Percentiles rank a stretch among this genome's conserved stretches.
These are phyloP conservation scores for Choanephora cucurbitarum DNA, from an alignment of 371 early-diverging fungal species.

Conservation along the genomic window DNA sequence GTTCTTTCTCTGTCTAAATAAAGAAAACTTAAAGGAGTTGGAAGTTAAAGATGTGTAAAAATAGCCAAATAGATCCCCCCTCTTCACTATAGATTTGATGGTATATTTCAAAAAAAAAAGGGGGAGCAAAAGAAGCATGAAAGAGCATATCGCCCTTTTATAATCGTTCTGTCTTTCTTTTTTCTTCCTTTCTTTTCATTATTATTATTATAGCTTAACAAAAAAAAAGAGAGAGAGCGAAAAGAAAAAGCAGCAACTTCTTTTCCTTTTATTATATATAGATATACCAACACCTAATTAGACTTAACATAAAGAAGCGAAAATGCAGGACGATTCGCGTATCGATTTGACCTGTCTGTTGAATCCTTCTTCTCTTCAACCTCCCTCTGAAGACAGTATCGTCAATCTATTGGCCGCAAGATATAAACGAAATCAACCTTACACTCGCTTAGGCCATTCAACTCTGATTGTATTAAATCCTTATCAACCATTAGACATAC, in stretches of 20 bases:
- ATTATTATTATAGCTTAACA: too few species aligned
- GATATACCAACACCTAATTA: too few species aligned
- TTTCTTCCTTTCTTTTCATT: too few species aligned
- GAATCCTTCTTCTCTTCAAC: constrained; percentile 30
- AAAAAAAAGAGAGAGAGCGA: too few species aligned
- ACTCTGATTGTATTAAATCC: constrained; percentile 66
- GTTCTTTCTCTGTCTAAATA: neutral
- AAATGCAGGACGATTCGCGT: constrained; percentile 54
- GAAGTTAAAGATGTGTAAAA: too few species aligned
- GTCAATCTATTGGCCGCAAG: constrained; percentile 56
- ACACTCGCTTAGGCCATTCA: constrained; percentile 61
- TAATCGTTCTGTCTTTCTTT: too few species aligned
- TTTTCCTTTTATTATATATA: too few species aligned
- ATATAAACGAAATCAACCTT: constrained; percentile 55
- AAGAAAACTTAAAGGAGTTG: too few species aligned
- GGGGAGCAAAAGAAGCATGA: neutral
- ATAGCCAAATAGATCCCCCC: neutral
- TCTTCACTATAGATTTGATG: neutral
- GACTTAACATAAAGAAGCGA: neutral
- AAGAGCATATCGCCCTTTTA: neutral
- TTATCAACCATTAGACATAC: constrained; percentile 49
- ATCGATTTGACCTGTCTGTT: constrained; percentile 48
- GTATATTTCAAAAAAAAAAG: constrained; percentile 1
- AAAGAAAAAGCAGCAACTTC: too few species aligned
- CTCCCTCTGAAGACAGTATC: constrained; percentile 60